phyloP scores from a whole-genome alignment of 1,284 basidiomycete species.

The Tylopilus sp. region DNA sequence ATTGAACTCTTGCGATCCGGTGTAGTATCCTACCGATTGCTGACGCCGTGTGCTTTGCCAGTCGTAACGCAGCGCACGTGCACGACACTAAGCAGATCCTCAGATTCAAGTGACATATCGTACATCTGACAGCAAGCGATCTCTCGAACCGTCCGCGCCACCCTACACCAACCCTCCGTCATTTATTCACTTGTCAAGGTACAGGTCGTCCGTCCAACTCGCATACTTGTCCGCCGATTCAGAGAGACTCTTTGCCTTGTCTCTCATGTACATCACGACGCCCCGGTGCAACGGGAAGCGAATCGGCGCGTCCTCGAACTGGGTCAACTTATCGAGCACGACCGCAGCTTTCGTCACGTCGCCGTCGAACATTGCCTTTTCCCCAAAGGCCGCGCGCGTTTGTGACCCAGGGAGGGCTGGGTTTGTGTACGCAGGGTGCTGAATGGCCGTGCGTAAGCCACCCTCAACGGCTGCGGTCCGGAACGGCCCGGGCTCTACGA shows the following conservation, averaged over 20 bases:
- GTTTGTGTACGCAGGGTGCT: constrained; percentile 24
- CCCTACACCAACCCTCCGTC: not conserved
- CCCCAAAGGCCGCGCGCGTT: constrained; percentile 1
- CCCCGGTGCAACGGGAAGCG: constrained; percentile 22
- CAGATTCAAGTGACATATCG: not conserved
- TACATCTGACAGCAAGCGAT: not conserved
- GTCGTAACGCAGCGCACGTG: too few relatives aligned
- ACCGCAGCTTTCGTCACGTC: constrained; percentile 15
- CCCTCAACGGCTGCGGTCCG: constrained; percentile 13
- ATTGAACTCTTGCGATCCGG: too few relatives aligned
- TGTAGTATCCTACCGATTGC: too few relatives aligned
- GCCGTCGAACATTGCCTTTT: constrained; percentile 8
- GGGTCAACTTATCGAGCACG: constrained; percentile 19
- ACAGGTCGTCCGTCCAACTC: constrained; percentile 22
- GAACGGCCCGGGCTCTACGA: constrained; percentile 27
- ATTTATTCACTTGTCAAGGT: constrained; percentile 6
- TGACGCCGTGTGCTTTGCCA: too few relatives aligned
- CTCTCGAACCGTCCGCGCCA: not conserved
- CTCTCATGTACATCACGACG: constrained; percentile 10
- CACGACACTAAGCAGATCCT: not conserved
- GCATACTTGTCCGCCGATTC: constrained; percentile 18
- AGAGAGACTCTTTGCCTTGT: constrained; percentile 19
- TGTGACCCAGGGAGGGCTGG: constrained; percentile 4
- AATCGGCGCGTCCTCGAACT: constrained; percentile 17
- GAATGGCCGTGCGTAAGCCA: not conserved